These are phyloP conservation scores for Cylindrodendrum hubeiense DNA, from an alignment of 2,329 filamentous ascomycete genomes.

Conservation along the genomic window DNA sequence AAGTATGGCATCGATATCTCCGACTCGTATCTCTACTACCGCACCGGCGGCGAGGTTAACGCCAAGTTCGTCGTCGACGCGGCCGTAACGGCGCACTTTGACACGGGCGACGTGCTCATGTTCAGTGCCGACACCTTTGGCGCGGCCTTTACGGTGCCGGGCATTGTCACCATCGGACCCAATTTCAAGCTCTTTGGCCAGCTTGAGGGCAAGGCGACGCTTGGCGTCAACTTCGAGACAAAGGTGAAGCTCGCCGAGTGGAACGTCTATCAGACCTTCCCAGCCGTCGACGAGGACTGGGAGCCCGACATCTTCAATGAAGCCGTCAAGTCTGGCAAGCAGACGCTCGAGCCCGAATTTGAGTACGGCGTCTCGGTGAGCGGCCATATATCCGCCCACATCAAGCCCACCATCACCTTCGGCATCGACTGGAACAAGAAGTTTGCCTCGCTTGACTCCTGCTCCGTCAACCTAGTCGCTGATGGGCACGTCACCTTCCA, in stretches of 20 bases:
- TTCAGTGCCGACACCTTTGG: slow-evolving; percentile 42
- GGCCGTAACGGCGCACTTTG: slow-evolving; percentile 28
- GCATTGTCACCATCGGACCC: slow-evolving; percentile 48
- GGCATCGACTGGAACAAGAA: slow-evolving; percentile 20
- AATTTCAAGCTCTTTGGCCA: slow-evolving; percentile 41
- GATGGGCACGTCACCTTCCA: slow-evolving; percentile 23
- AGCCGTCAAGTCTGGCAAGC: not conserved
- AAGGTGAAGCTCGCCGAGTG: slow-evolving; percentile 44
- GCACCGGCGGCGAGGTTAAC: slow-evolving; percentile 41
- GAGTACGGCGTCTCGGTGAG: slow-evolving; percentile 17
- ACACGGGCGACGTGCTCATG: slow-evolving; percentile 37
- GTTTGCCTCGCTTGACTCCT: slow-evolving; percentile 13
- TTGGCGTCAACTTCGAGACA: slow-evolving; percentile 42
- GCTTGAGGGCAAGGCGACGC: slow-evolving; percentile 36
- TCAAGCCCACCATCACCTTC: slow-evolving; percentile 26
- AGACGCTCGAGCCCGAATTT: slow-evolving; percentile 19
- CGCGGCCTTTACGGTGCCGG: slow-evolving; percentile 45
- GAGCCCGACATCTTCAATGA: slow-evolving; percentile 6
- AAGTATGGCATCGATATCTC: slow-evolving; percentile 37
- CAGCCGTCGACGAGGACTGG: slow-evolving; percentile 7
- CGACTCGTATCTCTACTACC: slow-evolving; percentile 42
- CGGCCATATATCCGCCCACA: slow-evolving; percentile 9
- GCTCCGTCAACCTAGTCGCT: slow-evolving; percentile 14
- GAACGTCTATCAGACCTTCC: slow-evolving; percentile 33
- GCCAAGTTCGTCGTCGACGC: slow-evolving; percentile 44